Percentiles rank a stretch among this genome's conserved stretches.
phyloP scores from a whole-genome alignment of 2,329 filamentous ascomycete genomes.

The Claviceps maximensis region DNA sequence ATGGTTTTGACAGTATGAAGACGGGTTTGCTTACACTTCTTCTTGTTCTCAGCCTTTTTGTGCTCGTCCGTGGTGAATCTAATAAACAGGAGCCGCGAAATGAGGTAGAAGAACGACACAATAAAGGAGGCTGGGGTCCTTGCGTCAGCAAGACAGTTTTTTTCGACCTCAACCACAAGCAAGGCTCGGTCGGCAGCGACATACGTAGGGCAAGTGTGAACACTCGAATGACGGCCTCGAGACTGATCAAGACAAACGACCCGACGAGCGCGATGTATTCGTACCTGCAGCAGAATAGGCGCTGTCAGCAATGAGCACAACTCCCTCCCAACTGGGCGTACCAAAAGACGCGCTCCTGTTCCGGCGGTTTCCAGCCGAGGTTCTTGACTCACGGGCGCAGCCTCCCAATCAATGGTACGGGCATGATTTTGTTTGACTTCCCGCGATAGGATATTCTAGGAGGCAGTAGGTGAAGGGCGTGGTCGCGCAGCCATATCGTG shows the following conservation, averaged over 20 bases:
- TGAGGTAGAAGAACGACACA: conserved; percentile 68
- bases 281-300: conserved; percentile 33
- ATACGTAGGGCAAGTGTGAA: conserved; percentile 78
- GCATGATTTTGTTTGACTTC: conserved; percentile 23
- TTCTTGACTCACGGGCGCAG: conserved; percentile 33
- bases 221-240: conserved; percentile 73
- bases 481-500: conserved; percentile 1
- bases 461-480: neutral
- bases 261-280: conserved; percentile 81
- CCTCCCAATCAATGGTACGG: conserved; percentile 39
- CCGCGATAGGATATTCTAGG: neutral
- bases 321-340: neutral
- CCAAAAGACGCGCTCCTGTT: neutral
- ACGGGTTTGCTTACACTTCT: conserved; percentile 38
- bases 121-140: conserved; percentile 54
- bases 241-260: conserved; percentile 68
- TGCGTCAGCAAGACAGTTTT: conserved; percentile 11
- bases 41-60: conserved; percentile 52
- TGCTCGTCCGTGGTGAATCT: conserved; percentile 56
- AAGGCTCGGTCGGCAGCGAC: conserved; percentile 18
- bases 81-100: conserved; percentile 75
- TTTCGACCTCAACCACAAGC: conserved; percentile 6
- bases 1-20: conserved; percentile 9
- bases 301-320: neutral
- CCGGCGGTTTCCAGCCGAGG: conserved; percentile 2